Evolutionary conservation across 768 basidiomycete genomes (phyloP), one percentile per base, ranked within the genome.

Genomic region (Phanerochaete sordida): DNA sequence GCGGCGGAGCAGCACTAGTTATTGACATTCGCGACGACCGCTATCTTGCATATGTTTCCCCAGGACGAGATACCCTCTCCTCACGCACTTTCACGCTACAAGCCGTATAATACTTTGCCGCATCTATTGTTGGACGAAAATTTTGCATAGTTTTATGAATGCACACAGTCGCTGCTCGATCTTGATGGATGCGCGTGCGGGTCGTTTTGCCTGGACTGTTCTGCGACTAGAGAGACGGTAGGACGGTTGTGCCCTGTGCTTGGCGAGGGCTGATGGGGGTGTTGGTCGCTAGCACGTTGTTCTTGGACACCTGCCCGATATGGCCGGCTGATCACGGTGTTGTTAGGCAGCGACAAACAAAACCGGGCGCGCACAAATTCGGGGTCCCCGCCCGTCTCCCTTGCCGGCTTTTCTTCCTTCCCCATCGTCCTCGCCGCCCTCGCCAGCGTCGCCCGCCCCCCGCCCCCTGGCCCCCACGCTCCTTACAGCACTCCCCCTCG

Each of bases 381-480:
- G 31, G 51, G 39, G 51, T 35, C 24, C 16, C 37, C 35, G 37
- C 24, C 21, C 23, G 35, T 37, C 33, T 39, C n/a, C n/a, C n/a
- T 33, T 24, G 23, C 53, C 53, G 53, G 35, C 31, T 54, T 43
- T 23, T 35, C 23, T 43, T 54, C 53, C n/a, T 31, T 31, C 50
- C 30, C 31, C 50, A 30, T 33, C 33, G 33, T 39, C 35, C 21
- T n/a, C 50, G 24, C 53, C 9, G 33, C 37, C 39, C 53, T 54
- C 53, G 35, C 9, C 16, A 8, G 12, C 26, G n/a, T 39, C 30
- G 50, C 53, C 27, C 21, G 24, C 47, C 19, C 23, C 26, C 35
- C 60, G 56, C 60, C 57, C 60, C 37, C 60, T 62, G 35, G 44
- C 37, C 43, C 56, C 27, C 46, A 48, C 56, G 30, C 56, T 57